These are phyloP conservation scores for Kappamyces sp. DNA, from an alignment of 192 early-diverging fungal species.

Conservation along the genomic window DNA sequence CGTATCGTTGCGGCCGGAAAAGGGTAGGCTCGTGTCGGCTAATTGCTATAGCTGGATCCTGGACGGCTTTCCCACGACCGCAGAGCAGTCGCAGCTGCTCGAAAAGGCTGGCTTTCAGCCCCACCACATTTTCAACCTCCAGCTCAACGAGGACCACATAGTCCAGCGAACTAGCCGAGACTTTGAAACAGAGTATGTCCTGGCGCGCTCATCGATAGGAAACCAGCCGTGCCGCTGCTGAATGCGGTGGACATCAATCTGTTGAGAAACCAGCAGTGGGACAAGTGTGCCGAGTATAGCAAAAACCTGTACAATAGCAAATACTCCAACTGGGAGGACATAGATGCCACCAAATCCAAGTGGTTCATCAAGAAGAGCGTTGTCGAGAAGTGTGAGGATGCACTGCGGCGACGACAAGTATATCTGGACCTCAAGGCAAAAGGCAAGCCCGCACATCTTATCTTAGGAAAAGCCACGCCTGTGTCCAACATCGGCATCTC, in stretches of 20 bases:
- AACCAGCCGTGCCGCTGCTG: slow-evolving; percentile 17
- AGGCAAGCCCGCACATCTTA: slow-evolving; percentile 16
- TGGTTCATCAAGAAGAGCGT: slow-evolving; percentile 32
- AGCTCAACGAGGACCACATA: slow-evolving; percentile 22
- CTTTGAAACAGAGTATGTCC: slow-evolving; percentile 6
- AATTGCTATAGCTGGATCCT: slow-evolving; percentile 40
- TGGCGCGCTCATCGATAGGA: slow-evolving; percentile 8
- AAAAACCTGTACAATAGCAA: slow-evolving; percentile 25
- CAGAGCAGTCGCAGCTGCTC: slow-evolving; percentile 33
- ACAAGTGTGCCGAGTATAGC: slow-evolving; percentile 9
- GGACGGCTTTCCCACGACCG: slow-evolving; percentile 47
- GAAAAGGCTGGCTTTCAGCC: slow-evolving; percentile 40
- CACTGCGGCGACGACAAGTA: slow-evolving; percentile 24
- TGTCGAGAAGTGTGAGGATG: slow-evolving; percentile 10
- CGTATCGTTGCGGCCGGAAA: slow-evolving; percentile 30
- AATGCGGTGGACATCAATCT: slow-evolving; percentile 21
- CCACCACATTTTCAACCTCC: slow-evolving; percentile 37
- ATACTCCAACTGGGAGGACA: slow-evolving; percentile 34
- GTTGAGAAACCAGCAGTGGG: slow-evolving; percentile 20
- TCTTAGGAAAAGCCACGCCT: slow-evolving; percentile 31
- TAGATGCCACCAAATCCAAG: slow-evolving; percentile 32
- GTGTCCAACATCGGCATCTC: slow-evolving; percentile 35
- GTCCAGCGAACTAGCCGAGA: slow-evolving; percentile 16
- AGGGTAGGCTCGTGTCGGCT: slow-evolving; percentile 21
- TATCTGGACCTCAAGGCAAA: slow-evolving; percentile 33